Base-by-base conservation (phyloP, 768 basidiomycete genomes). In the Suillus alpinus region DNA sequence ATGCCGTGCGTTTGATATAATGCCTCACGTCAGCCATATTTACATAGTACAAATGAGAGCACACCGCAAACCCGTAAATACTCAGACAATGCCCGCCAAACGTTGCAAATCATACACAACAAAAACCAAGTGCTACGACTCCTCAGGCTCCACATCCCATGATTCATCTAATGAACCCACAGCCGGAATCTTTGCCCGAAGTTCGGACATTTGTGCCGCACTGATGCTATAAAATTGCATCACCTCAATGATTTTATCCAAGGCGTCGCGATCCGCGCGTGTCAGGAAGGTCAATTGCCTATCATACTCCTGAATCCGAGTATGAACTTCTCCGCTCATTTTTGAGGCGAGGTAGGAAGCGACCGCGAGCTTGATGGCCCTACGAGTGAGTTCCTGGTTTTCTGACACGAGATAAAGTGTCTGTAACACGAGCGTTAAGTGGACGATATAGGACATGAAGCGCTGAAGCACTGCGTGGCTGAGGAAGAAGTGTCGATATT, bases 371-470 rank as follows among this genome's bases (percentile, higher is more conserved):
- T 51, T 51, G 50, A 51, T 51, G 18, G 9, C 2, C 2, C 49
- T 31, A n/a, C 50, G n/a, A 29, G 50, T 32, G 18, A 51, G 10
- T 12, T 51, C 50, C 13, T 36, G n/a, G 13, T 3, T 52, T n/a
- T 57, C 26, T 18, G 57, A 44, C 4, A 62, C 1, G 1, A 52
- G 34, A 18, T 67, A 70, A 14, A 71, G 52, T 12, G 52, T 64
- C 26, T 70, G 68, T 57, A 70, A 59, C 29, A 70, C 60, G 32
- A 69, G 59, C 2, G 68, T 71, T 1, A 70, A 41, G 59, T 71
- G 67, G 44, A 71, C 47, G 41, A 71, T 71, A 57, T 70, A 71
- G 9, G 61, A 63, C 60, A 71, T 70, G 13, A 71, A 60, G 44
- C 53, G 62, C 16, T 60, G 66, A 14, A 63, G 59, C 23, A 61